Conservation (phyloP, 192 early-diverging fungal genomes). For the Obelidium mucronatum region DNA sequence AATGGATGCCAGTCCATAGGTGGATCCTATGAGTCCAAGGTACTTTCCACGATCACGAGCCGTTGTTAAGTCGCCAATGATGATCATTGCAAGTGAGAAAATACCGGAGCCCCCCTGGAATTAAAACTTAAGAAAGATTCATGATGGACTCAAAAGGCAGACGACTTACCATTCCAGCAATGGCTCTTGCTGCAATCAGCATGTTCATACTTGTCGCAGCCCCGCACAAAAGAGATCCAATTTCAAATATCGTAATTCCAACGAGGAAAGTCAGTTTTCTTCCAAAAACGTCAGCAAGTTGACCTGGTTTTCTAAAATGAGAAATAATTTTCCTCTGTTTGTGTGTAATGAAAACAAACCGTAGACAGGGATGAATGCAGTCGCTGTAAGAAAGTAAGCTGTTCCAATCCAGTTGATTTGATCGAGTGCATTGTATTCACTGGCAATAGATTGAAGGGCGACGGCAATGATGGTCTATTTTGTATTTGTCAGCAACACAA, state of each 20-base stretch:
- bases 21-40: constrained; percentile 73
- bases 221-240: constrained; percentile 82
- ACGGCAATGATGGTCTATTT: constrained; percentile 47
- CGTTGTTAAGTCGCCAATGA: constrained; percentile 68
- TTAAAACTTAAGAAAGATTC: neutral
- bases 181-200: constrained; percentile 74
- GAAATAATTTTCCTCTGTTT: neutral
- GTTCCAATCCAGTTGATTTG: constrained; percentile 35
- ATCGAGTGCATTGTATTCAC: constrained; percentile 34
- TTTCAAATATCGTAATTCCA: constrained; percentile 75
- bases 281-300: constrained; percentile 90
- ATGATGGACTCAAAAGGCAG: too few relatives aligned
- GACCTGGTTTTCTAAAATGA: too few relatives aligned
- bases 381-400: constrained; percentile 54
- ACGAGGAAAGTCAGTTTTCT: constrained; percentile 73
- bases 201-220: constrained; percentile 57
- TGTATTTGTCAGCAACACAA: neutral
- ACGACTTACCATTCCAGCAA: constrained; percentile 65
- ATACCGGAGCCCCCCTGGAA: constrained; percentile 77
- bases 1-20: constrained; percentile 76
- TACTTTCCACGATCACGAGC: constrained; percentile 75
- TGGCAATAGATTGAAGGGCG: constrained; percentile 43
- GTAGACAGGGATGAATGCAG: constrained; percentile 69
- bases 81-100: constrained; percentile 77
- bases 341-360: too few relatives aligned